Evolutionary conservation across 208 protist genomes (phyloP).

Genomic region (Leishmania mexicana): DNA sequence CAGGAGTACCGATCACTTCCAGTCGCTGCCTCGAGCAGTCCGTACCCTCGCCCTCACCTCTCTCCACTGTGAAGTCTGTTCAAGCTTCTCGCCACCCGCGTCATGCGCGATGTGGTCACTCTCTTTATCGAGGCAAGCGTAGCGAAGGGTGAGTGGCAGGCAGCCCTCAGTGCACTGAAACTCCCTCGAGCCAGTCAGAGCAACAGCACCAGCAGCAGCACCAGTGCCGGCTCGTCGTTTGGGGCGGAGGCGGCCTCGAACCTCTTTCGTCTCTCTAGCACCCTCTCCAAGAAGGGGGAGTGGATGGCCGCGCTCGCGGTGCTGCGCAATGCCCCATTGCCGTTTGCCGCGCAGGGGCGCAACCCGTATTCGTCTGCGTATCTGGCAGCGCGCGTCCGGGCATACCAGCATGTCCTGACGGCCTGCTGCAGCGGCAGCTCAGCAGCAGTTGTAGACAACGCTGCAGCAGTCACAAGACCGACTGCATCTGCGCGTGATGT

Average conservation of each 20-base stretch:
- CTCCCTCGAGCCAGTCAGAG: not conserved
- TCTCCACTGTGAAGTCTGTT: not conserved
- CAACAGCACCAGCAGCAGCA: not conserved
- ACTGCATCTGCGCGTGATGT: not conserved
- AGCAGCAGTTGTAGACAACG: not conserved
- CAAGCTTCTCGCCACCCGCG: not conserved
- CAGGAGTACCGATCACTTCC: not conserved
- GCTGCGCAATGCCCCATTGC: constrained; percentile 15
- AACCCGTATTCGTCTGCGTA: constrained; percentile 13
- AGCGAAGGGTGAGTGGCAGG: constrained; percentile 32
- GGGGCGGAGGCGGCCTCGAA: not conserved
- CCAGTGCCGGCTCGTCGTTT: not conserved
- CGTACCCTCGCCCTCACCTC: not conserved
- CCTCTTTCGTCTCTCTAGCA: constrained; percentile 11
- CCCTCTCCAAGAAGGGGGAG: constrained; percentile 1
- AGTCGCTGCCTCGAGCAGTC: not conserved
- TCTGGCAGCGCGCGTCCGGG: constrained; percentile 17
- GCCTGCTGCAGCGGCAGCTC: constrained; percentile 6
- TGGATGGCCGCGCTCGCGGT: constrained; percentile 19
- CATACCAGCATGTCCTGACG: constrained; percentile 21
- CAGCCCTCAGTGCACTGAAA: constrained; percentile 22
- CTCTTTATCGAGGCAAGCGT: constrained; percentile 36
- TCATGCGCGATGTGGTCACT: constrained; percentile 24
- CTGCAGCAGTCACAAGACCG: not conserved
- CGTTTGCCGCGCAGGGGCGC: not conserved